Base-by-base conservation (phyloP, 23 red algal species). In the Rhodosorus marinus region DNA sequence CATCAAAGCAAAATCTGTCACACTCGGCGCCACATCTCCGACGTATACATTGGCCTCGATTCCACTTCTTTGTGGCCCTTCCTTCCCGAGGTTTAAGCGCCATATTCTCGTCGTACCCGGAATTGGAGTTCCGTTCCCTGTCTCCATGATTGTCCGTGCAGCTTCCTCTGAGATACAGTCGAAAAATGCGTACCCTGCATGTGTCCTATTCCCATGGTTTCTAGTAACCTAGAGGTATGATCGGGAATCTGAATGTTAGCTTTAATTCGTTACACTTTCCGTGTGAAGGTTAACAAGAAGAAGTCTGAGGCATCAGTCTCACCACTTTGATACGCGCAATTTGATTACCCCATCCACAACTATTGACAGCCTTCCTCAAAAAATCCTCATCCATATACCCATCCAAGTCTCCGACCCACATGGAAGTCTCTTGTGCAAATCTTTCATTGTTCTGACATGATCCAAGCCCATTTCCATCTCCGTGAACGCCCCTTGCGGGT, bases 351-450 rank as follows among this genome's bases (percentile, higher is more conserved):
- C 79, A 84, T 47, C 79, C 79, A 49, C 52, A 61, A 4, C 63
- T 65, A 27, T 68, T 51, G 11, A 84, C 79, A 26, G 79, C 79
- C 45, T 66, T 61, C 25, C 57, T 35, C 33, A 84, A 64, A 34
- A 84, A 84, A 29, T 49, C 68, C 29, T 84, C 79, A 33, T 84
- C 79, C 79, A 84, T 84, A 33, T 72, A 84, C 1, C 68, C 55
- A 56, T 84, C 79, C 19, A 84, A 69, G 64, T 84, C 79, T 22
- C 79, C 79, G 0, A 69, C 79, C 79, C 79, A 84, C 26, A 84
- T 84, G 0, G 79, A 84, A 31, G 72, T 33, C 3, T 49, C n/a
- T n/a, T n/a, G n/a, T n/a, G n/a, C n/a, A n/a, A n/a, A n/a, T n/a
- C n/a, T n/a, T n/a, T n/a, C n/a, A n/a, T n/a, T n/a, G n/a, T n/a